Conservation (phyloP, 2,329 filamentous ascomycete species). For the Calonectria fujianensis region DNA sequence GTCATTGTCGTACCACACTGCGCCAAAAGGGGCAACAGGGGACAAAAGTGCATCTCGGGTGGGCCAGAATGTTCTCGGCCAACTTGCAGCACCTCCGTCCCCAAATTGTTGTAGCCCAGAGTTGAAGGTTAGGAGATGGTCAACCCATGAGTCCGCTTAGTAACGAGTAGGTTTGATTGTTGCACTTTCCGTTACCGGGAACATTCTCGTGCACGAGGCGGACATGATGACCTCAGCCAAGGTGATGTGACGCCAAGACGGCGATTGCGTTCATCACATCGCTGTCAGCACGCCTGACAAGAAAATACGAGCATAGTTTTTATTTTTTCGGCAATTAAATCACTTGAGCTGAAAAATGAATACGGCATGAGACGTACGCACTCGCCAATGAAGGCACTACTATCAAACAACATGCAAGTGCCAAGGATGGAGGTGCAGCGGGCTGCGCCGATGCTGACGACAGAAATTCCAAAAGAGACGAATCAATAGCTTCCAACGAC, state of each 20-base stretch:
- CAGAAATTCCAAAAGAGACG: not conserved
- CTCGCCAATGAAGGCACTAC: not conserved
- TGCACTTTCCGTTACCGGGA: not conserved
- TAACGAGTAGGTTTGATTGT: not conserved
- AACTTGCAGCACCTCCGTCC: slow-evolving; percentile 2
- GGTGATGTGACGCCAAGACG: not conserved
- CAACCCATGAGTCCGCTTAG: not conserved
- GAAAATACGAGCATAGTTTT: not conserved
- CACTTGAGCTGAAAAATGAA: too few species aligned
- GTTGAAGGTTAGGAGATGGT: not conserved
- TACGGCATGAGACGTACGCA: not conserved
- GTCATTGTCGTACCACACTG: slow-evolving; percentile 1
- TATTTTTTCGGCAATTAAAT: not conserved
- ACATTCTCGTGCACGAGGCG: not conserved
- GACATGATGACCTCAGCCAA: slow-evolving; percentile 7
- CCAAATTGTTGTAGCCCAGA: not conserved
- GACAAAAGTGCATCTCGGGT: not conserved
- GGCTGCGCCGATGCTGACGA: not conserved
- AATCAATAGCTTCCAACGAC: not conserved
- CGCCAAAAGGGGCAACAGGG: not conserved
- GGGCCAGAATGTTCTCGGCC: not conserved
- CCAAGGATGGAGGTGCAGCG: not conserved
- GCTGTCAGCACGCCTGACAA: not conserved
- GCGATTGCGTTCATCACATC: not conserved
- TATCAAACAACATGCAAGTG: not conserved